Conservation (phyloP, 2,329 filamentous ascomycete species). For the Fusarium nematophilum region DNA sequence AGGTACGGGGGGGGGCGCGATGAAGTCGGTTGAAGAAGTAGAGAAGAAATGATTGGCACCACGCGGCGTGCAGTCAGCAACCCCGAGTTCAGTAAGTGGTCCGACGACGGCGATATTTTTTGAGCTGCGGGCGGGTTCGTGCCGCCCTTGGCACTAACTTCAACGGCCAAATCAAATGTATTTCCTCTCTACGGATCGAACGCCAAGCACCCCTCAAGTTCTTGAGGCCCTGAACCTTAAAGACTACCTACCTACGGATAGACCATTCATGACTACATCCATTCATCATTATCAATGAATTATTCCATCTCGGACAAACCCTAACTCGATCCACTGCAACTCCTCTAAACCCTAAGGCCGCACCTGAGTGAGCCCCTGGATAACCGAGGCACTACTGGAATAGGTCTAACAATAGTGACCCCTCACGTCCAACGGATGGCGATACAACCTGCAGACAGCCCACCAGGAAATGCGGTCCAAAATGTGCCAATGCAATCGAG, state of each 20-base stretch:
- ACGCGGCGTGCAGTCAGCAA: constrained; percentile 19
- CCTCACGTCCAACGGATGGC: constrained; percentile 34
- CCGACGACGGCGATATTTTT: constrained; percentile 31
- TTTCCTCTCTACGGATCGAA: constrained; percentile 8
- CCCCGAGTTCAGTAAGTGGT: constrained; percentile 27
- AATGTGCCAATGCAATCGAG: constrained; percentile 29
- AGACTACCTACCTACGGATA: neutral
- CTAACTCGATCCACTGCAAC: constrained; percentile 35
- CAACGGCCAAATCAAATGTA: constrained; percentile 26
- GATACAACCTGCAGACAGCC: constrained; percentile 31
- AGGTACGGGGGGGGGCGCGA: constrained; percentile 36
- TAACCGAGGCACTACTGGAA: constrained; percentile 32
- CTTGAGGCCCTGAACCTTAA: neutral
- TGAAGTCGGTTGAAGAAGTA: constrained; percentile 33
- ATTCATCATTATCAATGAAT: too few species aligned
- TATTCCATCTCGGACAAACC: constrained; percentile 11
- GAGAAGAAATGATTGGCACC: constrained; percentile 34
- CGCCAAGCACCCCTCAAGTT: constrained; percentile 10
- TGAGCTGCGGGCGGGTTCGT: constrained; percentile 21
- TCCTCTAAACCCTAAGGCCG: constrained; percentile 34
- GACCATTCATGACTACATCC: too few species aligned
- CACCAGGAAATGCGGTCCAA: constrained; percentile 27
- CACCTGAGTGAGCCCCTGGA: constrained; percentile 14
- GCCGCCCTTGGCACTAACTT: constrained; percentile 24
- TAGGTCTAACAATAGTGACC: constrained; percentile 31